Conservation (phyloP, 208 protist species). For the Zelonia costaricensis region DNA sequence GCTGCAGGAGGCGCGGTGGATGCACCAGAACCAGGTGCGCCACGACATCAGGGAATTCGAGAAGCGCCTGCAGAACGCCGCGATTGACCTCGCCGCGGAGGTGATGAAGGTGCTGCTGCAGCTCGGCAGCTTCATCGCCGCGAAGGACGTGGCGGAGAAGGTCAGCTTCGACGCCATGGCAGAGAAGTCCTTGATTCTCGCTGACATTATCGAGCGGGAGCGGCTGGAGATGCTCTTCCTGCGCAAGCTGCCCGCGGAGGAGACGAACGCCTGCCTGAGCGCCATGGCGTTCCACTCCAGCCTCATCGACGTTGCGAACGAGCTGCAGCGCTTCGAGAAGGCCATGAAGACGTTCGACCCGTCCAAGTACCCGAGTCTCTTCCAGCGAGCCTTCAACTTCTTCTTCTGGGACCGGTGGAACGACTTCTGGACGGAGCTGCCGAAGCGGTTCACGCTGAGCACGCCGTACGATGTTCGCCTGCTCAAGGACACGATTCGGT, state of each 20-base stretch:
- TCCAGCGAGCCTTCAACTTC: constrained; percentile 49
- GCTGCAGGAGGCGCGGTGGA: constrained; percentile 11
- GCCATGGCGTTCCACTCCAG: constrained; percentile 40
- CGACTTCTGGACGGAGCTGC: constrained; percentile 68
- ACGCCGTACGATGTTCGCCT: constrained; percentile 68
- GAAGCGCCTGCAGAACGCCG: constrained; percentile 28
- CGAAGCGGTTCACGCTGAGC: constrained; percentile 53
- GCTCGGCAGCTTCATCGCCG: constrained; percentile 32
- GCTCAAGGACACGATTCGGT: constrained; percentile 65
- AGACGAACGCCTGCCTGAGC: constrained; percentile 42
- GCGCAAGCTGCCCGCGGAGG: constrained; percentile 26
- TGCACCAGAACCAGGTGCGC: constrained; percentile 12
- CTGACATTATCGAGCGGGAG: constrained; percentile 35
- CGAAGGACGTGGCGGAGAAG: constrained; percentile 36
- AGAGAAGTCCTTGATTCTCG: constrained; percentile 26
- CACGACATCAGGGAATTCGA: constrained; percentile 33
- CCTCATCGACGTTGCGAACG: constrained; percentile 48
- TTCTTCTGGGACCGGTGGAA: constrained; percentile 63
- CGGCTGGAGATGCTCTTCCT: constrained; percentile 36
- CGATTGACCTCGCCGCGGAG: constrained; percentile 43
- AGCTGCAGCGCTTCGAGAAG: constrained; percentile 50
- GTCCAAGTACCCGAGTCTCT: constrained; percentile 43
- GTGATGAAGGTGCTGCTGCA: constrained; percentile 42
- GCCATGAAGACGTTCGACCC: constrained; percentile 54
- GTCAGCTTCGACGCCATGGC: constrained; percentile 41